Conservation (phyloP, 495 filamentous ascomycete species). For the Haplographium delicatum region DNA sequence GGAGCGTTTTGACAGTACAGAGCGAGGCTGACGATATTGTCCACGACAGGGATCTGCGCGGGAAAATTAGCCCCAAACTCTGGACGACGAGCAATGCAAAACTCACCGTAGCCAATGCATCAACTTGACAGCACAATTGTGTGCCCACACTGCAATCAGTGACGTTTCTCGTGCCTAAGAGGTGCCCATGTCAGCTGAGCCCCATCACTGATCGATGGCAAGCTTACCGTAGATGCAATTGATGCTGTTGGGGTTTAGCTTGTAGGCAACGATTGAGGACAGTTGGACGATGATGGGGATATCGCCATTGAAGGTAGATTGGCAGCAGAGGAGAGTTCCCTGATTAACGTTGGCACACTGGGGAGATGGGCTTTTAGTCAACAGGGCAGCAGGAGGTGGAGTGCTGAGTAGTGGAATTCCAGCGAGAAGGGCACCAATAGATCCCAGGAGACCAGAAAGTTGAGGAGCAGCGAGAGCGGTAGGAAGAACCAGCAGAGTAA, state of each 20-base stretch:
- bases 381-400: slow-evolving; percentile 12
- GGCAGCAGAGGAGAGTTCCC: slow-evolving; percentile 29
- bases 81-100: background rate
- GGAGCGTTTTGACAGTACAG: slow-evolving; percentile 12
- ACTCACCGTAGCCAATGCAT: slow-evolving; percentile 21
- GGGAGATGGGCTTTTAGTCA: slow-evolving; percentile 23
- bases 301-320: slow-evolving; percentile 28
- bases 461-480: background rate
- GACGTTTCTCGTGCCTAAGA: slow-evolving; percentile 13
- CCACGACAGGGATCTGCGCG: background rate
- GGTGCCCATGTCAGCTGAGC: too few relatives aligned
- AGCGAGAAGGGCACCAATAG: background rate
- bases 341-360: slow-evolving; percentile 26
- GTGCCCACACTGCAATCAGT: slow-evolving; percentile 20
- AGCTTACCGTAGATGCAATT: slow-evolving; percentile 31
- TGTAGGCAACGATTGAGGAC: slow-evolving; percentile 23
- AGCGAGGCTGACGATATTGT: slow-evolving; percentile 5
- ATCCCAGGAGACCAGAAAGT: too few relatives aligned
- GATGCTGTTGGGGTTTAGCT: slow-evolving; percentile 29
- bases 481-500: background rate
- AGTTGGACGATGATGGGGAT: slow-evolving; percentile 26
- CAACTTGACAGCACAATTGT: slow-evolving; percentile 33
- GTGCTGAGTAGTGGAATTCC: slow-evolving; percentile 1
- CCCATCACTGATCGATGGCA: slow-evolving; percentile 2
- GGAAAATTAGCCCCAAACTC: background rate